phyloP scores from a whole-genome alignment of 768 basidiomycete species.

The Cubamyces lactineus region DNA sequence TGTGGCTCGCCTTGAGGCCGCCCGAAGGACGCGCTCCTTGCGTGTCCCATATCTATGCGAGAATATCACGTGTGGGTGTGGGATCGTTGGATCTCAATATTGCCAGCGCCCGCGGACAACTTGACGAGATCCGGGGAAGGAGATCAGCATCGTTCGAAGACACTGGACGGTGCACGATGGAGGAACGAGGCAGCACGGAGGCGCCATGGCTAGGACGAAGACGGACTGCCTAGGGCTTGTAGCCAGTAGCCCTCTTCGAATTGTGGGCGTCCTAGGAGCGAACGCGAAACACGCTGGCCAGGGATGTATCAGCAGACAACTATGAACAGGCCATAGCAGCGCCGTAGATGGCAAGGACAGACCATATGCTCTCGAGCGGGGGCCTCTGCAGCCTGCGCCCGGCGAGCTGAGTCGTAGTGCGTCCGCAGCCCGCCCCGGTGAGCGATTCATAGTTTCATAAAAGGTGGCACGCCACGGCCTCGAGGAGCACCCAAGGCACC shows the following conservation, averaged over 20 bases:
- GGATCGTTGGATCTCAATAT: conserved; percentile 11
- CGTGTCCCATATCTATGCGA: conserved; percentile 16
- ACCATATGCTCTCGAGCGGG: conserved; percentile 5
- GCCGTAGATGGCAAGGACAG: conserved; percentile 6
- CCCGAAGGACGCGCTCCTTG: neutral
- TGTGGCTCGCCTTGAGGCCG: neutral
- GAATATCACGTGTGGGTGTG: conserved; percentile 16
- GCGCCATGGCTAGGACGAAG: conserved; percentile 9
- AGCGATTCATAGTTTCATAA: conserved; percentile 19
- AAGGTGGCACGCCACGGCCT: conserved; percentile 7
- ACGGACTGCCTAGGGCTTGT: conserved; percentile 1
- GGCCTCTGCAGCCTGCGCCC: neutral
- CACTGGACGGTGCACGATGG: neutral
- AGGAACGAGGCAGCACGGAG: conserved; percentile 11
- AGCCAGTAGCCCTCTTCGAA: conserved; percentile 6
- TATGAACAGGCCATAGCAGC: neutral
- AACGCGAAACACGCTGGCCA: conserved; percentile 8
- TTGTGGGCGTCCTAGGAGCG: conserved; percentile 4
- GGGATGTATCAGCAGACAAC: conserved; percentile 12
- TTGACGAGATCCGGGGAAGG: conserved; percentile 17
- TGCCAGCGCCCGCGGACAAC: neutral
- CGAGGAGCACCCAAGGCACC: conserved; percentile 19
- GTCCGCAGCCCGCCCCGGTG: conserved; percentile 8
- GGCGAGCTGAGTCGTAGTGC: neutral
- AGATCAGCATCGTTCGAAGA: conserved; percentile 14